phyloP scores from a whole-genome alignment of 2,329 filamentous ascomycete genomes.

The Verticillium dahliae region DNA sequence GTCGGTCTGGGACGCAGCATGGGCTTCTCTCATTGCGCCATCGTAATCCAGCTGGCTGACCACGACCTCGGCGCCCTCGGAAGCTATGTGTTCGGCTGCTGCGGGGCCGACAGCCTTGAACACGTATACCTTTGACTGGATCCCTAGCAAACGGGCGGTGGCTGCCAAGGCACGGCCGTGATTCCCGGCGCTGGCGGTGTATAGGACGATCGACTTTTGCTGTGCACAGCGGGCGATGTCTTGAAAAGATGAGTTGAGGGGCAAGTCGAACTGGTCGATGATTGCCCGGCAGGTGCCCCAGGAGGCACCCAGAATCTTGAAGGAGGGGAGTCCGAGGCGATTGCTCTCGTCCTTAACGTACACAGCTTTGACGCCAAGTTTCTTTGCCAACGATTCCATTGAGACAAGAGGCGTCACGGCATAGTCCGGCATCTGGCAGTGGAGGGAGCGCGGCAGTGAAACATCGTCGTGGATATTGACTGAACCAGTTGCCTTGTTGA shows the following conservation, averaged over 20 bases:
- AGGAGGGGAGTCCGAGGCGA: slow-evolving; percentile 64
- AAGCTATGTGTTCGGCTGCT: slow-evolving; percentile 47
- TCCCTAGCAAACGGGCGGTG: slow-evolving; percentile 55
- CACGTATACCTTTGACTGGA: slow-evolving; percentile 55
- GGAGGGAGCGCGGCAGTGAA: slow-evolving; percentile 36
- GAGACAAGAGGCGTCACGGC: slow-evolving; percentile 43
- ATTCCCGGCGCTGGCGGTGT: slow-evolving; percentile 70
- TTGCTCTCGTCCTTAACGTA: slow-evolving; percentile 66
- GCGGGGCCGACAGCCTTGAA: slow-evolving; percentile 48
- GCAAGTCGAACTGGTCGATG: slow-evolving; percentile 32
- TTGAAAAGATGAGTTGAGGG: slow-evolving; percentile 32
- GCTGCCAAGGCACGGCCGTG: slow-evolving; percentile 67
- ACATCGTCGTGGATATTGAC: slow-evolving; percentile 5
- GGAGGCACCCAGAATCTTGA: slow-evolving; percentile 76
- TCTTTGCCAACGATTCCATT: slow-evolving; percentile 44
- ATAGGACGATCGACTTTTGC: slow-evolving; percentile 36
- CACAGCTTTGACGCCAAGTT: slow-evolving; percentile 43
- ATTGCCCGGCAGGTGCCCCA: slow-evolving; percentile 63
- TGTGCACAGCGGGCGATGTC: slow-evolving; percentile 44
- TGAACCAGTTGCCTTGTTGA: slow-evolving; percentile 16
- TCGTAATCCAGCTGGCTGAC: slow-evolving; percentile 53
- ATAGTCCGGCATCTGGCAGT: slow-evolving; percentile 51
- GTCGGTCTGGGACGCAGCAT: slow-evolving; percentile 27
- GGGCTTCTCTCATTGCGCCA: slow-evolving; percentile 45
- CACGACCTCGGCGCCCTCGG: slow-evolving; percentile 56